Evolutionary conservation across 257 asterid species (phyloP).

Genomic region (Ilex aquifolium): DNA sequence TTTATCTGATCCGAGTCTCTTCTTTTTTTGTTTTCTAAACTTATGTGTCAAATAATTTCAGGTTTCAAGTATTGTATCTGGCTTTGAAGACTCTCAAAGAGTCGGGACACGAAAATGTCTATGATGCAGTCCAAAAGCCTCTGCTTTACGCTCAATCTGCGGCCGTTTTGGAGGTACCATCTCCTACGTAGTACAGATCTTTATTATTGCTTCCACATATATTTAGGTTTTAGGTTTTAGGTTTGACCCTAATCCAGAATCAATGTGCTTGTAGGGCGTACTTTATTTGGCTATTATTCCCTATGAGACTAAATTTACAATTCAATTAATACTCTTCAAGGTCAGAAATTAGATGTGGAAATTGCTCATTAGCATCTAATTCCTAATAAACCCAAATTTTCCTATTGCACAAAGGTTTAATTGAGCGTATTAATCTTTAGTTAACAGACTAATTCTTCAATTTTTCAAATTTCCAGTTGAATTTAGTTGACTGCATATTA

Average conservation of each 20-base stretch:
- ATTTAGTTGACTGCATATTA: neutral
- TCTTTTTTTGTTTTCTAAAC: neutral
- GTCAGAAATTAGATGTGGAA: too few species aligned
- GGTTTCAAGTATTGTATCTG: conserved; percentile 70
- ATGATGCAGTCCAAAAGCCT: conserved; percentile 74
- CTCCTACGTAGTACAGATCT: neutral
- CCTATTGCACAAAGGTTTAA: too few species aligned
- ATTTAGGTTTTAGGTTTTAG: too few species aligned
- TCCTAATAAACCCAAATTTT: too few species aligned
- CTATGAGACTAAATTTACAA: too few species aligned
- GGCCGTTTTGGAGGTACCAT: conserved; percentile 57
- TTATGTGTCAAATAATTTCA: neutral
- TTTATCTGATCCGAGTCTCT: neutral
- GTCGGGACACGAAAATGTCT: conserved; percentile 68
- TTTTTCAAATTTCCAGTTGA: neutral
- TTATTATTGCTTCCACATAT: too few species aligned
- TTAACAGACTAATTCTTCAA: neutral
- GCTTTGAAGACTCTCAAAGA: conserved; percentile 47
- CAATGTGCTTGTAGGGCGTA: too few species aligned
- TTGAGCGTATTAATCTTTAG: too few species aligned
- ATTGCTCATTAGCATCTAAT: too few species aligned
- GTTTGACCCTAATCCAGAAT: too few species aligned
- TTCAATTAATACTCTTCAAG: too few species aligned
- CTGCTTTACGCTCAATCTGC: conserved; percentile 79
- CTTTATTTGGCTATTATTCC: too few species aligned